These are phyloP conservation scores for Fusarium falciforme DNA, from an alignment of 2,329 filamentous ascomycete species.

Conservation along the genomic window DNA sequence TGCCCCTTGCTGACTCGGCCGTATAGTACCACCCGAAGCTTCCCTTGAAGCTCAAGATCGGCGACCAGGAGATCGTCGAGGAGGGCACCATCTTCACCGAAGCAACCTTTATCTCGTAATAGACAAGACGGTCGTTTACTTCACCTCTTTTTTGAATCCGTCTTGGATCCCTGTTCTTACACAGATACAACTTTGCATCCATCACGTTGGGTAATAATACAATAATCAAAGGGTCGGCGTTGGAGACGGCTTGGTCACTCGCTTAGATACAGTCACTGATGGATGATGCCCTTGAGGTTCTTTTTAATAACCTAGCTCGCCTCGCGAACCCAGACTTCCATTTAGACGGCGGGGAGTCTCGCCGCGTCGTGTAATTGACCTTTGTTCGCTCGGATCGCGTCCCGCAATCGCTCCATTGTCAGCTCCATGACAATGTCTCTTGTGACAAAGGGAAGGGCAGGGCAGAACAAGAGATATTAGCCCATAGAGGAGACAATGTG, in stretches of 20 bases:
- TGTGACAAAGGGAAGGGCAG: background rate
- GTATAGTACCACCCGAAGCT: constrained; percentile 77
- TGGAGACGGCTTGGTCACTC: constrained; percentile 48
- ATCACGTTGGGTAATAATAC: constrained; percentile 46
- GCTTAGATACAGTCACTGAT: constrained; percentile 39
- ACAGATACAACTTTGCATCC: constrained; percentile 30
- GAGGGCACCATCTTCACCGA: constrained; percentile 85
- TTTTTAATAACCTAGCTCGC: constrained; percentile 20
- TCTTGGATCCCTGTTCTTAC: constrained; percentile 15
- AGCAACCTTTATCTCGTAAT: constrained; percentile 91
- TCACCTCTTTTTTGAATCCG: constrained; percentile 6
- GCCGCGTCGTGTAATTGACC: constrained; percentile 26
- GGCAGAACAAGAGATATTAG: background rate
- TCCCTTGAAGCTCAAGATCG: constrained; percentile 85
- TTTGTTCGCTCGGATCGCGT: constrained; percentile 20
- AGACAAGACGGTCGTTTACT: constrained; percentile 42
- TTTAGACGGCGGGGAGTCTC: constrained; percentile 9
- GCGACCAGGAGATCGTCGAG: constrained; percentile 81
- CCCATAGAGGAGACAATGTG: background rate
- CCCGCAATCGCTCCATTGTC: constrained; percentile 27
- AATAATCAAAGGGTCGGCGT: constrained; percentile 46
- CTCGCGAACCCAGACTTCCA: constrained; percentile 3
- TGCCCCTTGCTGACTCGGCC: constrained; percentile 27
- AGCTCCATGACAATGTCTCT: constrained; percentile 19
- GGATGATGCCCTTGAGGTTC: constrained; percentile 29